Evolutionary conservation across 2,329 filamentous ascomycete species (phyloP).

Genomic region (Juglanconis oblonga): DNA sequence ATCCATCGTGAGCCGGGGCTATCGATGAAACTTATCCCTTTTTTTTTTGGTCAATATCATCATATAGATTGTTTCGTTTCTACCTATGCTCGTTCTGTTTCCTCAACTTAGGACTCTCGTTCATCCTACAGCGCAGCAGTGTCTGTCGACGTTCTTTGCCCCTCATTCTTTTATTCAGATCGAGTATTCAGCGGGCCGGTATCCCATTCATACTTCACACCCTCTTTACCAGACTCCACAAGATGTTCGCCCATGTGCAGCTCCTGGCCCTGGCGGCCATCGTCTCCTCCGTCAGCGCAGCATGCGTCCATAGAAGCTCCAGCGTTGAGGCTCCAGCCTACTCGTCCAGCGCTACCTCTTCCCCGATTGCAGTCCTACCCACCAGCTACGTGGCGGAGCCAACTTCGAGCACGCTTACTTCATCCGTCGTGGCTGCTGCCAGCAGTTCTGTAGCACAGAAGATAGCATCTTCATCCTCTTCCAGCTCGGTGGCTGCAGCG

Average conservation of each 20-base stretch:
- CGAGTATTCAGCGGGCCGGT: not conserved
- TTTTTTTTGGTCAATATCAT: not conserved
- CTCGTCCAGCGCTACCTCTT: not conserved
- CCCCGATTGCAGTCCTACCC: not conserved
- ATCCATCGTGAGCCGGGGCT: not conserved
- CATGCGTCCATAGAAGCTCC: constrained; percentile 10
- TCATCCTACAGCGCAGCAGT: not conserved
- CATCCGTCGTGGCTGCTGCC: not conserved
- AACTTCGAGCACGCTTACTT: not conserved
- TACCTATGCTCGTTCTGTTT: not conserved
- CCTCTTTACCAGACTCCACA: not conserved
- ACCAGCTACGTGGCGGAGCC: not conserved
- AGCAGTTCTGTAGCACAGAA: not conserved
- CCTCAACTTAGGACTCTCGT: not conserved
- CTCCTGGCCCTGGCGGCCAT: constrained; percentile 7
- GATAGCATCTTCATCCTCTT: not conserved
- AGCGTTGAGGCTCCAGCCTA: not conserved
- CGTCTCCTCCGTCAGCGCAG: constrained; percentile 10
- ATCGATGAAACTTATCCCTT: not conserved
- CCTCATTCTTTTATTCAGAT: not conserved
- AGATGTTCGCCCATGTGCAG: constrained; percentile 14
- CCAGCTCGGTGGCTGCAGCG: not conserved
- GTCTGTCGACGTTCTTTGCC: constrained; percentile 1
- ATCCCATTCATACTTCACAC: constrained; percentile 3
- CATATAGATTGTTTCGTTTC: not conserved